Evolutionary conservation across 2,329 filamentous ascomycete species (phyloP).

Genomic region (Colletotrichum cuscutae): DNA sequence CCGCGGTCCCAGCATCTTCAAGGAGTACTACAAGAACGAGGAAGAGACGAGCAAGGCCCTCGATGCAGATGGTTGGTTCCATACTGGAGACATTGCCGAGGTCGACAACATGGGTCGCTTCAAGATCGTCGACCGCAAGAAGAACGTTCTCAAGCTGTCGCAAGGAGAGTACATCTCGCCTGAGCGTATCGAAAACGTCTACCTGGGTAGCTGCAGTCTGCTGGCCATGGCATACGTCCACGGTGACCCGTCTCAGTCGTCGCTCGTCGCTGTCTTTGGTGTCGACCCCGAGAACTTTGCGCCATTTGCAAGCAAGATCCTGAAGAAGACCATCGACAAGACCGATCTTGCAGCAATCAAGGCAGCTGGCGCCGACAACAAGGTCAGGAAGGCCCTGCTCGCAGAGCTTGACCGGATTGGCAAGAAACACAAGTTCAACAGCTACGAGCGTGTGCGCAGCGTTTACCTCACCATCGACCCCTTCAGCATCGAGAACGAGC

Average conservation of each 20-base stretch:
- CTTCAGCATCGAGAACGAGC: constrained; percentile 92
- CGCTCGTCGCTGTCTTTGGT: constrained; percentile 87
- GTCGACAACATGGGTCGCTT: constrained; percentile 89
- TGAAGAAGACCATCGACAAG: constrained; percentile 72
- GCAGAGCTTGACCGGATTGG: constrained; percentile 83
- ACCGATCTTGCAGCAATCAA: constrained; percentile 75
- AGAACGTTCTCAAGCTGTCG: constrained; percentile 98
- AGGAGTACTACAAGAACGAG: constrained; percentile 88
- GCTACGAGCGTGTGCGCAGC: constrained; percentile 84
- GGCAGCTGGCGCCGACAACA: constrained; percentile 73
- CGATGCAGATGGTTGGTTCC: constrained; percentile 94
- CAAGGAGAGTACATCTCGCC: constrained; percentile 99
- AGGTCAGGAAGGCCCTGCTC: constrained; percentile 79
- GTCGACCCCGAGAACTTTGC: constrained; percentile 88
- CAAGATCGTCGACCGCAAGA: constrained; percentile 94
- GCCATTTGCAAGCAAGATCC: constrained; percentile 79
- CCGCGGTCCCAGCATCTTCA: constrained; percentile 83
- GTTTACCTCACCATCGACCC: constrained; percentile 84
- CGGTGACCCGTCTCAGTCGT: constrained; percentile 85
- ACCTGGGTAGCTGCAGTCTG: constrained; percentile 82
- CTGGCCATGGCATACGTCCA: constrained; percentile 88
- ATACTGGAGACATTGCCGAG: constrained; percentile 90
- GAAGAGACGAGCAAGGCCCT: constrained; percentile 87
- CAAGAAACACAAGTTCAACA: constrained; percentile 88
- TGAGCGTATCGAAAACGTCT: constrained; percentile 96